These are phyloP conservation scores for Wilhelminamyces savonicus DNA, from an alignment of 805 yeast species.

Conservation along the genomic window DNA sequence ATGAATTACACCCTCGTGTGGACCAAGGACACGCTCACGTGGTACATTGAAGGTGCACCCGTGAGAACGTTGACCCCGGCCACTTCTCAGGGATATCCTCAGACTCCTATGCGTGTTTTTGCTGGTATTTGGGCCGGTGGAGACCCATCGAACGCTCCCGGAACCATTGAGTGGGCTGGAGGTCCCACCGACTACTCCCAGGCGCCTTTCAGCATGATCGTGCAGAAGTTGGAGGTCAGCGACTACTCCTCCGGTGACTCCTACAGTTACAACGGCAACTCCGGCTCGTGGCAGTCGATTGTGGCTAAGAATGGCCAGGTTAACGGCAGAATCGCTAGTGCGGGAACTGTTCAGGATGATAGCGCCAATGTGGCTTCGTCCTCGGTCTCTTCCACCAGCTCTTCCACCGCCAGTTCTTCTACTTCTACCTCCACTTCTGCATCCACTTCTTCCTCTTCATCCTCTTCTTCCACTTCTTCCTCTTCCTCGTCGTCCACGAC, in stretches of 20 bases:
- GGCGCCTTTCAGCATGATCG: slow-evolving; percentile 65
- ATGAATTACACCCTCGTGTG: slow-evolving; percentile 85
- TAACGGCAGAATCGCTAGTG: slow-evolving; percentile 50
- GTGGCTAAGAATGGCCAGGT: slow-evolving; percentile 51
- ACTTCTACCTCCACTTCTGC: slow-evolving; percentile 4
- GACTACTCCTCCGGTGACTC: slow-evolving; percentile 61
- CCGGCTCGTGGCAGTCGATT: slow-evolving; percentile 59
- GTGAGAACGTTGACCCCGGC: slow-evolving; percentile 57
- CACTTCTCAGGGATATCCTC: slow-evolving; percentile 71
- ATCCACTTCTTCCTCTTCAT: slow-evolving; percentile 2
- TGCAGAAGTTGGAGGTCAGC: slow-evolving; percentile 53
- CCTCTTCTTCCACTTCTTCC: slow-evolving; percentile 3
- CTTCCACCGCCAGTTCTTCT: slow-evolving; percentile 7
- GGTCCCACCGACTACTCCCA: slow-evolving; percentile 59
- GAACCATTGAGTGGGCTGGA: slow-evolving; percentile 82
- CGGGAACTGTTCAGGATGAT: slow-evolving; percentile 29
- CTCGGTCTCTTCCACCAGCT: slow-evolving; percentile 9
- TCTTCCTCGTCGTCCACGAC: slow-evolving; percentile 7
- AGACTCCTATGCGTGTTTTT: slow-evolving; percentile 74
- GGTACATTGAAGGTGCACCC: slow-evolving; percentile 66
- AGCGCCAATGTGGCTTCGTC: slow-evolving; percentile 16
- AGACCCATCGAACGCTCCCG: slow-evolving; percentile 55
- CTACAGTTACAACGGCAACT: slow-evolving; percentile 42
- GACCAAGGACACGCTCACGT: slow-evolving; percentile 58
- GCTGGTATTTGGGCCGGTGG: slow-evolving; percentile 84